A percentile compares a stretch with the other conserved stretches of the same genome.
These are phyloP conservation scores for Aspergillus fijiensis DNA, from an alignment of 2,329 filamentous ascomycete species.

Conservation along the genomic window DNA sequence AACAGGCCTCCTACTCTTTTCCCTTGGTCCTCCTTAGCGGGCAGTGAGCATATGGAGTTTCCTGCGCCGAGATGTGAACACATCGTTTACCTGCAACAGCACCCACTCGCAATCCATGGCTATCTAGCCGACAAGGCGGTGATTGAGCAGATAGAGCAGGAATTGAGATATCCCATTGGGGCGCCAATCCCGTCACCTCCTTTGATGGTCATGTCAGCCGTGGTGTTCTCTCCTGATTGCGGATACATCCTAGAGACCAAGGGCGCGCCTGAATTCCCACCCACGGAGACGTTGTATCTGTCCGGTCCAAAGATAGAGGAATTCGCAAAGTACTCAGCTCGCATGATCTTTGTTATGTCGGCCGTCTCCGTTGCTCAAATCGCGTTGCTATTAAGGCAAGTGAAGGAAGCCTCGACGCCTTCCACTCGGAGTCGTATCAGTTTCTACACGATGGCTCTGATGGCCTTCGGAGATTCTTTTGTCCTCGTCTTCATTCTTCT, in stretches of 20 bases:
- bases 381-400: slow-evolving; percentile 58
- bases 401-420: slow-evolving; percentile 64
- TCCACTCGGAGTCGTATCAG: slow-evolving; percentile 64
- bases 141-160: slow-evolving; percentile 56
- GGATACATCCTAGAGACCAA: slow-evolving; percentile 65
- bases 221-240: slow-evolving; percentile 65
- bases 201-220: slow-evolving; percentile 57
- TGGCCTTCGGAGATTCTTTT: slow-evolving; percentile 62
- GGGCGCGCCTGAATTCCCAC: slow-evolving; percentile 55
- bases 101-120: slow-evolving; percentile 38
- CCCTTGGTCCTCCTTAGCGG: slow-evolving; percentile 74
- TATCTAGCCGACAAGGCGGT: slow-evolving; percentile 33
- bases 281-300: slow-evolving; percentile 54
- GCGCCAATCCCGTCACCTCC: slow-evolving; percentile 53
- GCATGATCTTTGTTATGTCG: slow-evolving; percentile 55
- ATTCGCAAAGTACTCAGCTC: slow-evolving; percentile 52
- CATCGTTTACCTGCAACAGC: slow-evolving; percentile 75
- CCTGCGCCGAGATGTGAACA: slow-evolving; percentile 82
- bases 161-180: slow-evolving; percentile 60
- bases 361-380: slow-evolving; percentile 54
- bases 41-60: slow-evolving; percentile 46
- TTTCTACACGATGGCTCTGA: slow-evolving; percentile 62
- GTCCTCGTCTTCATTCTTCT: slow-evolving; percentile 56
- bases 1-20: slow-evolving; percentile 57
- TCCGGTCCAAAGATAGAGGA: slow-evolving; percentile 59